phyloP scores from a whole-genome alignment of 1,284 basidiomycete species.

The Polyporus tsugae region DNA sequence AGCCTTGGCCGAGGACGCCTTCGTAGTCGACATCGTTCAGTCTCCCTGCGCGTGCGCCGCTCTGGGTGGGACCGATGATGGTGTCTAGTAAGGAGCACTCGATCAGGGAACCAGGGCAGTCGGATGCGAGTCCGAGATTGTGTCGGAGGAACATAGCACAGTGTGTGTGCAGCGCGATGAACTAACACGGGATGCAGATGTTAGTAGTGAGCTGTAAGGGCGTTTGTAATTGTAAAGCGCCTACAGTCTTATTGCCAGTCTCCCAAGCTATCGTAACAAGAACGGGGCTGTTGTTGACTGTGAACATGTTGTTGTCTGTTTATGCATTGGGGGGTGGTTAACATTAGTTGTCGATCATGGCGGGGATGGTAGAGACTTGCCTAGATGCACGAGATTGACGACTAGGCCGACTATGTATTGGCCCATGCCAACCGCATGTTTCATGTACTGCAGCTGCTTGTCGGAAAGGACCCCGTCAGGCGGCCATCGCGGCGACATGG shows the following conservation, averaged over 20 bases:
- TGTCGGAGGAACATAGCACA: conserved; percentile 34
- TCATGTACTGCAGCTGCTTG: conserved; percentile 33
- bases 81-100: conserved; percentile 31
- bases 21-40: conserved; percentile 37
- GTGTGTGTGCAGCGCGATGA: conserved; percentile 30
- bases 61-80: conserved; percentile 33
- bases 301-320: conserved; percentile 28
- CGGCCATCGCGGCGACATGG: conserved; percentile 29
- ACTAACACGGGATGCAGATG: conserved; percentile 16
- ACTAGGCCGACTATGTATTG: conserved; percentile 22
- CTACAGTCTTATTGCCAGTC: conserved; percentile 21
- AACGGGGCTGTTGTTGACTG: conserved; percentile 9
- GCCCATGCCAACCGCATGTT: conserved; percentile 30
- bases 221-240: neutral
- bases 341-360: neutral
- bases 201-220: neutral
- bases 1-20: conserved; percentile 22
- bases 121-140: conserved; percentile 17
- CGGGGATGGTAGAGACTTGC: conserved; percentile 4
- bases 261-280: conserved; percentile 26
- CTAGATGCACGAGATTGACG: conserved; percentile 17
- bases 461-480: conserved; percentile 33
- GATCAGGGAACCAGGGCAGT: conserved; percentile 20
- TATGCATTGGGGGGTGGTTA: neutral
- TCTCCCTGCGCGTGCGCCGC: conserved; percentile 28